Evolutionary conservation across 495 filamentous ascomycete species (phyloP).

Genomic region (Physcia stellaris): DNA sequence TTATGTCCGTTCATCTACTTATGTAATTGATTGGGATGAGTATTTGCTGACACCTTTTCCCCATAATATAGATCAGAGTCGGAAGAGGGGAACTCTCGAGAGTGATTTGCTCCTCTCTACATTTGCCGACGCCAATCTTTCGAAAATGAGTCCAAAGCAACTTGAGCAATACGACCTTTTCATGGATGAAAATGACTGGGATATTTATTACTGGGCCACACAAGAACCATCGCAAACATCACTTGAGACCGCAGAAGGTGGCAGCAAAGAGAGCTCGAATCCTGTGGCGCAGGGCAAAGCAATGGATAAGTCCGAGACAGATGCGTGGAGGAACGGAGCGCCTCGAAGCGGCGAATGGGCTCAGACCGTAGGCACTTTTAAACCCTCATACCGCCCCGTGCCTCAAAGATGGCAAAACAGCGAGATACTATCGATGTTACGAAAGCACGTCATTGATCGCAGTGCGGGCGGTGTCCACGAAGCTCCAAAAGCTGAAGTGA

Average conservation of each 20-base stretch:
- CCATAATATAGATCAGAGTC: conserved; percentile 63
- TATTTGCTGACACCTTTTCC: conserved; percentile 4
- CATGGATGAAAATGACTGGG: conserved; percentile 99
- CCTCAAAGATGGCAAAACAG: conserved; percentile 72
- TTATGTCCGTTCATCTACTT: conserved; percentile 60
- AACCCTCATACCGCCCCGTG: conserved; percentile 84
- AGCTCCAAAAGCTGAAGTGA: conserved; percentile 23
- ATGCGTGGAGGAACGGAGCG: conserved; percentile 38
- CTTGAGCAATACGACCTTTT: conserved; percentile 81
- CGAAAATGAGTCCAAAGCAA: conserved; percentile 55
- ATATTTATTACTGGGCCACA: conserved; percentile 99
- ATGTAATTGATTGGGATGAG: neutral
- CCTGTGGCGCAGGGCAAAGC: conserved; percentile 20
- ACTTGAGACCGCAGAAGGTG: conserved; percentile 19
- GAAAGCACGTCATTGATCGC: conserved; percentile 61
- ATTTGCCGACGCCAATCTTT: conserved; percentile 71
- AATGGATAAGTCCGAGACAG: conserved; percentile 33
- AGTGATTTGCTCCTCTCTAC: conserved; percentile 91
- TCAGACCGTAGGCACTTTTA: conserved; percentile 88
- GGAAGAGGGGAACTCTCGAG: conserved; percentile 92
- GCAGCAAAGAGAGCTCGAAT: conserved; percentile 12
- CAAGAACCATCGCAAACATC: conserved; percentile 54
- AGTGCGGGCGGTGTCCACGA: conserved; percentile 39
- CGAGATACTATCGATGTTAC: conserved; percentile 60
- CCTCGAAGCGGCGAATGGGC: conserved; percentile 74